These are phyloP conservation scores for Theileria orientalis DNA, from an alignment of 169 alveolate genomes.

Conservation along the genomic window DNA sequence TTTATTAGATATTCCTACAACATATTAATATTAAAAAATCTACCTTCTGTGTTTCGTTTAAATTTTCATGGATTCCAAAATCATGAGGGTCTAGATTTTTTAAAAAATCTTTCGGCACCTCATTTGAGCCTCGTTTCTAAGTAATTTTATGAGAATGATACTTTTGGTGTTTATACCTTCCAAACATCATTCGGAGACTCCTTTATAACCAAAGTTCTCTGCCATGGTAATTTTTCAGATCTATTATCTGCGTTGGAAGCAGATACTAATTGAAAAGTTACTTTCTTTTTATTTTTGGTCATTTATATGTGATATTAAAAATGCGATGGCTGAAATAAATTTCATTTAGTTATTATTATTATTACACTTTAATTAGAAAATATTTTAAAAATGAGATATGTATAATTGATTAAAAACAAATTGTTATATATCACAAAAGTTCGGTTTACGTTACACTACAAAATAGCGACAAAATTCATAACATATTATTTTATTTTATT, in stretches of 20 bases:
- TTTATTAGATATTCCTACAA: conserved; percentile 38
- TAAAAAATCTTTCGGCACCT: conserved; percentile 48
- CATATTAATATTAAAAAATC: background rate
- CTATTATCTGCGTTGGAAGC: conserved; percentile 58
- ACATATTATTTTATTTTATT: no score
- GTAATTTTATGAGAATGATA: background rate
- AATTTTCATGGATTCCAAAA: conserved; percentile 54
- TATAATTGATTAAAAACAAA: background rate
- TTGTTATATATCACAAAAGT: background rate
- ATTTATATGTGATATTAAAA: background rate
- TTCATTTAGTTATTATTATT: no score
- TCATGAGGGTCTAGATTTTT: conserved; percentile 39
- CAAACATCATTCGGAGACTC: conserved; percentile 22
- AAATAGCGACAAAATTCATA: no score
- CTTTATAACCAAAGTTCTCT: conserved; percentile 49
- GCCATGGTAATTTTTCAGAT: conserved; percentile 29
- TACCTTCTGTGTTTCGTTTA: conserved; percentile 46
- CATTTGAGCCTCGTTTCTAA: conserved; percentile 28
- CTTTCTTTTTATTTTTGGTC: conserved; percentile 19
- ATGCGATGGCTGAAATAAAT: no score
- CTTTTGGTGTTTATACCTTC: conserved; percentile 12
- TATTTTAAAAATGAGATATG: background rate
- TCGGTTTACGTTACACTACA: no score
- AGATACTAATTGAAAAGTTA: conserved; percentile 54
- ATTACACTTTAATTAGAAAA: background rate